Conservation (phyloP, 2,329 filamentous ascomycete genomes). For the Neobulgaria alba region DNA sequence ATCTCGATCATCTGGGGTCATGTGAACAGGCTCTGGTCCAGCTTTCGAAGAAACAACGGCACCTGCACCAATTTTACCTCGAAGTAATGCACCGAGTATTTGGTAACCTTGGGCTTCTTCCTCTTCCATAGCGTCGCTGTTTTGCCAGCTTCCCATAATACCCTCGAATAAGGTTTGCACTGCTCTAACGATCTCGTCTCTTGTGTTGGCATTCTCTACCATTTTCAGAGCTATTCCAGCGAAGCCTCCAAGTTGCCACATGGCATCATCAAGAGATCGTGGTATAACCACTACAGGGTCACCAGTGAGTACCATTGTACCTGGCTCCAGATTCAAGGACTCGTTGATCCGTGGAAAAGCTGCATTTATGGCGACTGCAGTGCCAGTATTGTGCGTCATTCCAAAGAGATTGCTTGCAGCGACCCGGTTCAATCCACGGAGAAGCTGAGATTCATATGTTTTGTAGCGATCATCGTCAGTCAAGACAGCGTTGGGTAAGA, state of each 20-base stretch:
- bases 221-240: slow-evolving; percentile 77
- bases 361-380: slow-evolving; percentile 78
- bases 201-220: slow-evolving; percentile 64
- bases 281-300: slow-evolving; percentile 74
- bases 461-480: slow-evolving; percentile 70
- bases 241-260: slow-evolving; percentile 90
- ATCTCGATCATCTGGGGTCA: slow-evolving; percentile 46
- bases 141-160: slow-evolving; percentile 87
- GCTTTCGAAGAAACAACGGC: slow-evolving; percentile 29
- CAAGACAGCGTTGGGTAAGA: slow-evolving; percentile 72
- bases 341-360: slow-evolving; percentile 83
- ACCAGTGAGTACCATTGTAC: slow-evolving; percentile 74
- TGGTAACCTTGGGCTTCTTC: slow-evolving; percentile 94
- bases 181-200: slow-evolving; percentile 64
- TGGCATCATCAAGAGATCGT: slow-evolving; percentile 79
- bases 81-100: slow-evolving; percentile 73
- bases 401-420: slow-evolving; percentile 61
- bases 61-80: slow-evolving; percentile 65
- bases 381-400: slow-evolving; percentile 63
- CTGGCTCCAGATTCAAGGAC: slow-evolving; percentile 71
- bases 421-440: slow-evolving; percentile 66
- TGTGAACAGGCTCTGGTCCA: slow-evolving; percentile 25
- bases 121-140: slow-evolving; percentile 96
- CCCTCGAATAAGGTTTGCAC: slow-evolving; percentile 79
- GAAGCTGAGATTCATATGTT: slow-evolving; percentile 62